Evolutionary conservation across 768 basidiomycete genomes (phyloP).

Genomic region (Mycena capillaripes): DNA sequence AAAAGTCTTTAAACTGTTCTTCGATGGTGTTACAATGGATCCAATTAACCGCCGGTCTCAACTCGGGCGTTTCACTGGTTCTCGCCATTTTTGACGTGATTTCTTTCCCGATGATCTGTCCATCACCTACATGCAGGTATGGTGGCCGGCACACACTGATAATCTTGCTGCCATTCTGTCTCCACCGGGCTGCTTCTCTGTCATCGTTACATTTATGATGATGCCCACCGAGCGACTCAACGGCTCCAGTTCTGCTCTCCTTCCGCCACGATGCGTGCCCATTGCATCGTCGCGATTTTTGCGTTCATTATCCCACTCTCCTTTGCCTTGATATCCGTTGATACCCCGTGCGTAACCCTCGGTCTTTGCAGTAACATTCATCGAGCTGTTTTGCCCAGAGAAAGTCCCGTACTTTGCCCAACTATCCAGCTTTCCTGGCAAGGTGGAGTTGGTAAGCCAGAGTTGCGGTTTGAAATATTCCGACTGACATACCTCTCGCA

Average conservation of each 20-base stretch:
- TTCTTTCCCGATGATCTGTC: not conserved
- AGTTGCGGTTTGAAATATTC: not conserved
- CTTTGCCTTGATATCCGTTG: conserved; percentile 18
- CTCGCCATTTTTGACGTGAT: conserved; percentile 5
- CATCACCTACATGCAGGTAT: conserved; percentile 9
- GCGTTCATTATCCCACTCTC: conserved; percentile 27
- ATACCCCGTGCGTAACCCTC: conserved; percentile 24
- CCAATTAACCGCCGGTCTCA: conserved; percentile 9
- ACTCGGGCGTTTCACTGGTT: not conserved
- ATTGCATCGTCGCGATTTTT: conserved; percentile 20
- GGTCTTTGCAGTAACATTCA: not conserved
- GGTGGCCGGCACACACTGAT: conserved; percentile 16
- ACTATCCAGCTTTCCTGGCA: conserved; percentile 8
- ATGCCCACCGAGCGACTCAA: not conserved
- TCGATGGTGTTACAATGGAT: not conserved
- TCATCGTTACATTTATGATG: conserved; percentile 29
- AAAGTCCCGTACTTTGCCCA: not conserved
- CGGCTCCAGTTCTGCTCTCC: conserved; percentile 7
- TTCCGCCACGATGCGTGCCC: conserved; percentile 22
- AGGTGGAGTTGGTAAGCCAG: conserved; percentile 24
- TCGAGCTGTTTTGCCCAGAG: not conserved
- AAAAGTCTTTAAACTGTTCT: not conserved
- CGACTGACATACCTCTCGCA: not conserved
- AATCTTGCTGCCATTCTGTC: conserved; percentile 24
- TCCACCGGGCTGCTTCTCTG: conserved; percentile 26